Percentiles rank a stretch among this genome's conserved stretches.
Conservation (phyloP, 371 early-diverging fungal genomes). For the Haplosporangium sp. region DNA sequence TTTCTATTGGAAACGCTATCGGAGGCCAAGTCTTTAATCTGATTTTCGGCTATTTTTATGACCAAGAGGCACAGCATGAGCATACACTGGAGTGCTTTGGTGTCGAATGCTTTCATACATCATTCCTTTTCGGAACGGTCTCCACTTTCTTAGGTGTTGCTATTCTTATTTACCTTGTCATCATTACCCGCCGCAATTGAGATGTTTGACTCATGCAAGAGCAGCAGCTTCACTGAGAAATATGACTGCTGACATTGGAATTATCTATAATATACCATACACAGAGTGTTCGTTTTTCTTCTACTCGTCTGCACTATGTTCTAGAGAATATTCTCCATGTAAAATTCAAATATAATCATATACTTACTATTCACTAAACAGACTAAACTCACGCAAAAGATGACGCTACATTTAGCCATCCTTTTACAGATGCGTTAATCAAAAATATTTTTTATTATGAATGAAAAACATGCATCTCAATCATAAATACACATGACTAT, state of each 20-base stretch:
- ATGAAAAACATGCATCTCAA: too few relatives aligned
- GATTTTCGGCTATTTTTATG: conserved; percentile 57
- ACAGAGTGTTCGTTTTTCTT: background rate
- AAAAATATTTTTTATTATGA: too few relatives aligned
- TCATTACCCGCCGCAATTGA: conserved; percentile 13
- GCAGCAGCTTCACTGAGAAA: background rate
- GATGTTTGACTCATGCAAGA: background rate
- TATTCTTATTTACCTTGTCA: conserved; percentile 24
- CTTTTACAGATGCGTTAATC: too few relatives aligned
- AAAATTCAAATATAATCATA: too few relatives aligned
- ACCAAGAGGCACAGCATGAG: conserved; percentile 43
- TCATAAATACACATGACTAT: too few relatives aligned
- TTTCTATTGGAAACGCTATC: conserved; percentile 54
- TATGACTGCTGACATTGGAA: background rate
- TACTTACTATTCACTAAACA: too few relatives aligned
- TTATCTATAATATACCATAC: background rate
- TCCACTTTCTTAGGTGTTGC: conserved; percentile 32
- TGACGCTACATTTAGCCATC: too few relatives aligned
- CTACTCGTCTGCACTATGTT: too few relatives aligned
- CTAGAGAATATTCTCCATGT: too few relatives aligned
- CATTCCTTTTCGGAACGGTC: conserved; percentile 35
- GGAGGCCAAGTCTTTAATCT: conserved; percentile 57
- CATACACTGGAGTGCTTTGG: conserved; percentile 53
- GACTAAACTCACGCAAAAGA: too few relatives aligned
- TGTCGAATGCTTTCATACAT: conserved; percentile 39